Evolutionary conservation across 2,329 filamentous ascomycete species (phyloP).

Genomic region (Xylaria sp.): DNA sequence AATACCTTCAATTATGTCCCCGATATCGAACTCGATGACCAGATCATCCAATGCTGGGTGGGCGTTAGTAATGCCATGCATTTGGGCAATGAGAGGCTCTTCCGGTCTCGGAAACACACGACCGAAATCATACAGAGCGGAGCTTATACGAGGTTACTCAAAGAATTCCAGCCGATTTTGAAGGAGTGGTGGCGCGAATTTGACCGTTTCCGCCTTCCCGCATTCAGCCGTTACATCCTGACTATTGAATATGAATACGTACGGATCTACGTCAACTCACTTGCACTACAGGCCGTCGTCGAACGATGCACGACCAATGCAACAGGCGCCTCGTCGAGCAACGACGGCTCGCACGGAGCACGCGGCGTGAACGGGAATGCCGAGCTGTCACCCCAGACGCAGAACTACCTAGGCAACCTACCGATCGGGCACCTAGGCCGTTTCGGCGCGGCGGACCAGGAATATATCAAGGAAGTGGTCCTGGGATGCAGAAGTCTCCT

Average conservation of each 20-base stretch:
- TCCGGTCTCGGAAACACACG: constrained; percentile 86
- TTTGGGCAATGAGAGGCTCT: constrained; percentile 86
- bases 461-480: constrained; percentile 80
- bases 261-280: constrained; percentile 91
- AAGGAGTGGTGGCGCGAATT: constrained; percentile 84
- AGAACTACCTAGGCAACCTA: constrained; percentile 72
- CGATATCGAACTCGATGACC: constrained; percentile 72
- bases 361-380: constrained; percentile 52
- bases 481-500: constrained; percentile 81
- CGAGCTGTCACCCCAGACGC: constrained; percentile 70
- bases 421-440: constrained; percentile 72
- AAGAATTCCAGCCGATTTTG: constrained; percentile 82
- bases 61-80: constrained; percentile 94
- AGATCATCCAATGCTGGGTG: constrained; percentile 88
- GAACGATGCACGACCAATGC: constrained; percentile 88
- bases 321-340: constrained; percentile 52
- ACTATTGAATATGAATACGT: constrained; percentile 97
- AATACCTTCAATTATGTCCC: constrained; percentile 73
- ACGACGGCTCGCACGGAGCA: constrained; percentile 51
- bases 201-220: constrained; percentile 76
- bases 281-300: constrained; percentile 93
- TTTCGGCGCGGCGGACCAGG: constrained; percentile 73
- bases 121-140: constrained; percentile 88
- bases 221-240: constrained; percentile 77
- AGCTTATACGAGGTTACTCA: constrained; percentile 81